Evolutionary conservation across 106 monocot species (phyloP).

Genomic region (Platanthera guangdongensis): DNA sequence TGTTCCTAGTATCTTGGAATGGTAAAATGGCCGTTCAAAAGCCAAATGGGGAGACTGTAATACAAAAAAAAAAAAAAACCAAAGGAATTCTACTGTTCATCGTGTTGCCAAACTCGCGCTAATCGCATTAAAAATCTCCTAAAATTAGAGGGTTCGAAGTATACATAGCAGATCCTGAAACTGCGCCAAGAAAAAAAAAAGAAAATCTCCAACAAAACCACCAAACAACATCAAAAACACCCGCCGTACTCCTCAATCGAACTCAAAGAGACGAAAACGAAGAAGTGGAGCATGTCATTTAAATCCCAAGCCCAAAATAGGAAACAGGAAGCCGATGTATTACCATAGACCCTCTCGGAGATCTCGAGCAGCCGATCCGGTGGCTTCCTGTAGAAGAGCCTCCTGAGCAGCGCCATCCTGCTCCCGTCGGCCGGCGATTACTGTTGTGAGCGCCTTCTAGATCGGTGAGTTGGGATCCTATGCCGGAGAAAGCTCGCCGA

Average conservation of each 20-base stretch:
- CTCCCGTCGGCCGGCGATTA: neutral
- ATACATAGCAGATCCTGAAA: neutral
- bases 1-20: too few relatives aligned
- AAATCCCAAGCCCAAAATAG: neutral
- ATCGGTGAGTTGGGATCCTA: neutral
- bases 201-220: neutral
- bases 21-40: neutral
- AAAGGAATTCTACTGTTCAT: too few relatives aligned
- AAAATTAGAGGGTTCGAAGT: neutral
- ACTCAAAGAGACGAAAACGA: neutral
- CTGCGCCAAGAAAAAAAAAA: neutral
- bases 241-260: neutral
- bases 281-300: neutral
- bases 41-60: neutral
- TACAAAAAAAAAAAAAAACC: too few relatives aligned
- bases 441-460: neutral
- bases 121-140: neutral
- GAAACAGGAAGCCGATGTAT: neutral
- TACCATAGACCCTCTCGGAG: conserved; percentile 95
- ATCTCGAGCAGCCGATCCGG: conserved; percentile 95
- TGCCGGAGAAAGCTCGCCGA: neutral
- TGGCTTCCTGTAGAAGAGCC: conserved; percentile 90
- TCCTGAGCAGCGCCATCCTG: conserved; percentile 83
- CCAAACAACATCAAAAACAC: neutral
- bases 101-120: neutral